Percentiles rank a stretch among this genome's conserved stretches.
Conservation (phyloP, 495 filamentous ascomycete genomes). For the Annulohypoxylon maeteangense region DNA sequence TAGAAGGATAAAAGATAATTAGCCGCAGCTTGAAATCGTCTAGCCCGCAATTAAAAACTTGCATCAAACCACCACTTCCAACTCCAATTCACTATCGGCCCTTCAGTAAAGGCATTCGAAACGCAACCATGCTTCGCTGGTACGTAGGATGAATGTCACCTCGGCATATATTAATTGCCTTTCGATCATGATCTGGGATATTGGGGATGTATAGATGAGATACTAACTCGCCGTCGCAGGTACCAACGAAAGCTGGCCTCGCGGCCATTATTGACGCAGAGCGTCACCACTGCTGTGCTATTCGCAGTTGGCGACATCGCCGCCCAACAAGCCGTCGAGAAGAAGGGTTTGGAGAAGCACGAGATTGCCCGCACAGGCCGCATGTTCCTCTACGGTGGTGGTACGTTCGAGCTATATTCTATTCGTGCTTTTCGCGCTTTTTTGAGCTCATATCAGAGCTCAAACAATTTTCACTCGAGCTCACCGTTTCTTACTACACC, state of each 20-base stretch:
- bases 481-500: conserved; percentile 20
- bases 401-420: conserved; percentile 57
- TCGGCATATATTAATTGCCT: conserved; percentile 14
- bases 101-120: conserved; percentile 31
- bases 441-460: conserved; percentile 5
- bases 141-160: conserved; percentile 42
- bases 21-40: conserved; percentile 12
- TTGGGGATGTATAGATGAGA: neutral
- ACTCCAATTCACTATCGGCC: conserved; percentile 36
- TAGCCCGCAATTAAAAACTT: conserved; percentile 30
- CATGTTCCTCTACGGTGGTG: conserved; percentile 93
- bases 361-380: conserved; percentile 82
- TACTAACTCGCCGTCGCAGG: conserved; percentile 63
- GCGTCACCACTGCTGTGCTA: conserved; percentile 84
- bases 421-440: conserved; percentile 11
- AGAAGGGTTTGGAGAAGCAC: conserved; percentile 79
- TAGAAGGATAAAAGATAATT: neutral
- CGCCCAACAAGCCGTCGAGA: conserved; percentile 94
- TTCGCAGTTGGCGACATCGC: conserved; percentile 92
- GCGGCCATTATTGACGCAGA: conserved; percentile 87
- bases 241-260: conserved; percentile 85
- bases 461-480: conserved; percentile 10
- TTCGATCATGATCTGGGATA: neutral
- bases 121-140: conserved; percentile 47
- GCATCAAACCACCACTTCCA: conserved; percentile 36